Conservation (phyloP, 1,139 yeast species). For the Taphrina confusa region DNA sequence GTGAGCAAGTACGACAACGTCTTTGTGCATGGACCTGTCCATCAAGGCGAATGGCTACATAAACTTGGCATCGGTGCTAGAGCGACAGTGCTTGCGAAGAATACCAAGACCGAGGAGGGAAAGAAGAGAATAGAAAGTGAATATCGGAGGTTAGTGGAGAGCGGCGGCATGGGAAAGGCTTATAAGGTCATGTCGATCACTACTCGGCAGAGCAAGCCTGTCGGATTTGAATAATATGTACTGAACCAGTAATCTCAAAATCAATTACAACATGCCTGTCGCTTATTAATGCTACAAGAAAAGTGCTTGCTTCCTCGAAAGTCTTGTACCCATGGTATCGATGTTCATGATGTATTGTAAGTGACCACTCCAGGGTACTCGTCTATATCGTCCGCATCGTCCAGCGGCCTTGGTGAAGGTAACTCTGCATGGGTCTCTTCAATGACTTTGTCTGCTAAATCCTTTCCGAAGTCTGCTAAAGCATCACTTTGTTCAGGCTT, state of each 20-base stretch:
- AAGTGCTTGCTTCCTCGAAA: too few relatives aligned
- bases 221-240: constrained; percentile 54
- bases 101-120: constrained; percentile 45
- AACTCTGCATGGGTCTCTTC: background rate
- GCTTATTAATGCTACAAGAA: too few relatives aligned
- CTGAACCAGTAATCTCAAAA: constrained; percentile 54
- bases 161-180: constrained; percentile 72
- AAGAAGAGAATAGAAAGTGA: constrained; percentile 55
- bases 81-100: constrained; percentile 49
- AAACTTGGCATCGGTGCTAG: constrained; percentile 75
- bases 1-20: constrained; percentile 47
- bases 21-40: constrained; percentile 59
- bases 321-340: constrained; percentile 49
- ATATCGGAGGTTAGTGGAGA: constrained; percentile 65
- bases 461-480: constrained; percentile 10
- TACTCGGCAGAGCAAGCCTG: constrained; percentile 57
- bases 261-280: constrained; percentile 58
- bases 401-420: constrained; percentile 2
- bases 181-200: constrained; percentile 71
- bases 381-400: constrained; percentile 6
- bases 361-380: constrained; percentile 12
- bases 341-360: background rate
- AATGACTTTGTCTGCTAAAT: constrained; percentile 4
- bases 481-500: background rate
- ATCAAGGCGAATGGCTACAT: constrained; percentile 81